phyloP scores from a whole-genome alignment of 768 basidiomycete genomes.

The Brasilioporus rufonigricans region DNA sequence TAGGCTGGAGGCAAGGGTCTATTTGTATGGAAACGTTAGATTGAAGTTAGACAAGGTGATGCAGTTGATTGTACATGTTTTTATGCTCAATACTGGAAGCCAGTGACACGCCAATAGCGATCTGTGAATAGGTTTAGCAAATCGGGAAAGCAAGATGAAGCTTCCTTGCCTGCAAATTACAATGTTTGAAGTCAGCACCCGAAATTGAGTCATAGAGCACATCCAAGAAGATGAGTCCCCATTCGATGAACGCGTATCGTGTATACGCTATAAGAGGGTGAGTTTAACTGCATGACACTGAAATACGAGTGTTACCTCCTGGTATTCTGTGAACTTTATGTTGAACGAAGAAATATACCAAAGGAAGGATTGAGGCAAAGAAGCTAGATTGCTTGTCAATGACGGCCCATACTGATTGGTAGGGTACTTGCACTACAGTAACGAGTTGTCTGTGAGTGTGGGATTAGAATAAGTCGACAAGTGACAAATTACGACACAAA shows the following conservation, averaged over 20 bases:
- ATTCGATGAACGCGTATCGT: slow-evolving; percentile 82
- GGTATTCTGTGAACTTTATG: slow-evolving; percentile 80
- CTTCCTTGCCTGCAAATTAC: slow-evolving; percentile 49
- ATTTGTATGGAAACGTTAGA: slow-evolving; percentile 24
- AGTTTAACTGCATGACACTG: not conserved
- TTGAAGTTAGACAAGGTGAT: slow-evolving; percentile 34
- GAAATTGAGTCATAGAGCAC: slow-evolving; percentile 70
- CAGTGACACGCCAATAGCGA: slow-evolving; percentile 29
- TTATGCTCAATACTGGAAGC: slow-evolving; percentile 22
- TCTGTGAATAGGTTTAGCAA: slow-evolving; percentile 7
- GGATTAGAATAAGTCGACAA: not conserved
- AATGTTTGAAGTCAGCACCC: slow-evolving; percentile 55
- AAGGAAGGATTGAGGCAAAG: slow-evolving; percentile 63
- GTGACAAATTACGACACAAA: slow-evolving; percentile 26
- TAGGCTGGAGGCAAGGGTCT: slow-evolving; percentile 14
- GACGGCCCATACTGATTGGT: not conserved
- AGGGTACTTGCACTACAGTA: slow-evolving; percentile 42
- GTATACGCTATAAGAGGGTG: slow-evolving; percentile 65
- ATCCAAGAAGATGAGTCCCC: slow-evolving; percentile 76
- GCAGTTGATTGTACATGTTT: slow-evolving; percentile 46
- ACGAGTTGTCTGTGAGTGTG: slow-evolving; percentile 45
- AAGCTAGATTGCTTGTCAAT: slow-evolving; percentile 47
- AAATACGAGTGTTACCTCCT: slow-evolving; percentile 53
- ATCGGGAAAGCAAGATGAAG: not conserved
- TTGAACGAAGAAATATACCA: slow-evolving; percentile 82